phyloP scores from a whole-genome alignment of 768 basidiomycete genomes.

The Dendrothele bispora region DNA sequence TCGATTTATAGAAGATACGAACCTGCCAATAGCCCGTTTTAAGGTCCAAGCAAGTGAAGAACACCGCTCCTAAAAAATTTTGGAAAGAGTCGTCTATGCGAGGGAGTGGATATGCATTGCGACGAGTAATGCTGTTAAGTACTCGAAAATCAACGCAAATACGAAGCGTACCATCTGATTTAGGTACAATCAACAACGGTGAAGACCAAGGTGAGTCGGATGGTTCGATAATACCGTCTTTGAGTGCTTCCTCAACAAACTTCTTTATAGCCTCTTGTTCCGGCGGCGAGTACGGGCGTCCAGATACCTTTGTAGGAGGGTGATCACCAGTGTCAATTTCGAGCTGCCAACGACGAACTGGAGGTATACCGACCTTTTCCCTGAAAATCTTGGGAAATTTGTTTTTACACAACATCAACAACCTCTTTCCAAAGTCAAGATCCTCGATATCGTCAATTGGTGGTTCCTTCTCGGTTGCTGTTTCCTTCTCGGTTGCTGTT shows the following conservation, averaged over 20 bases:
- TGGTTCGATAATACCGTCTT: neutral
- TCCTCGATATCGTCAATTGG: no score
- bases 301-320: neutral
- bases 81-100: slow-evolving; percentile 13
- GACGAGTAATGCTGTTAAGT: slow-evolving; percentile 22
- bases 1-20: slow-evolving; percentile 30
- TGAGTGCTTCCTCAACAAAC: slow-evolving; percentile 16
- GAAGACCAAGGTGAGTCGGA: slow-evolving; percentile 6
- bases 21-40: slow-evolving; percentile 31
- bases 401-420: no score
- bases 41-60: slow-evolving; percentile 33
- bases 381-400: slow-evolving; percentile 1
- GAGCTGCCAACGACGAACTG: neutral
- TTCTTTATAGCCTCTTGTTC: neutral
- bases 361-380: slow-evolving; percentile 1
- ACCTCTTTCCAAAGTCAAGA: no score
- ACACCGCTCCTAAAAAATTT: slow-evolving; percentile 14
- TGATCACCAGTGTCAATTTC: slow-evolving; percentile 6
- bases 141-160: slow-evolving; percentile 9
- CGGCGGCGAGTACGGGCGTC: slow-evolving; percentile 2
- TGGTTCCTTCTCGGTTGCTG: no score
- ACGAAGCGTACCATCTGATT: slow-evolving; percentile 5
- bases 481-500: no score
- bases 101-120: slow-evolving; percentile 24
- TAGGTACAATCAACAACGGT: slow-evolving; percentile 8